Evolutionary conservation across 139 green algal species (phyloP), one percentile per base, ranked within the genome.

Genomic region (Coelastrella sp.): DNA sequence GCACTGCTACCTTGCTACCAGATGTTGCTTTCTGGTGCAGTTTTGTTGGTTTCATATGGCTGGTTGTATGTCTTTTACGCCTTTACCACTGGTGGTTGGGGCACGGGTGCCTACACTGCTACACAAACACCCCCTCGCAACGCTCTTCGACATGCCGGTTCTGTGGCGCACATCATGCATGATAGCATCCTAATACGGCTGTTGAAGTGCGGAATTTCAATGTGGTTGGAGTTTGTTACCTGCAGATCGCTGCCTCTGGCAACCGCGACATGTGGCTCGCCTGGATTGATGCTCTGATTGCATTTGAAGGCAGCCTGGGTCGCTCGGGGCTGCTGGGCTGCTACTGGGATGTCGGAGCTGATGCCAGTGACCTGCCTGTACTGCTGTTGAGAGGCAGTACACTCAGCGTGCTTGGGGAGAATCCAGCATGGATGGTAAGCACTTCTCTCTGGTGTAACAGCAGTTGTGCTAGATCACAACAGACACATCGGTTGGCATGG

Each of bases 401-500:
- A 22, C 84, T 89, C 32, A 83, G 56, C 20, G 84, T 89, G 71
- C 65, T 89, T 47, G 84, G 84, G 47, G 84, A 89, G 84, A 58
- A 89, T n/a, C 84, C 71, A 19, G 71, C 71, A 4, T 89, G 84
- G 84, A 79, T 89, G 84, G 84, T 89, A n/a, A 78, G 82, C 22
- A 47, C 32, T 47, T 47, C 32, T 47, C 32, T 47, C 32, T 47
- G 32, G 32, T 47, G 32, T 47, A 47, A 47, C 32, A 47, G 32
- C 32, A 47, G 32, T 47, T 47, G 32, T 47, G 32, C 32, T 47
- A 47, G 32, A 47, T 47, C 32, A 47, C 32, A 47, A 1, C 32
- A 47, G 32, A 47, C 32, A 47, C 32, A 47, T 47, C 32, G 0
- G 32, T 47, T 47, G 32, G 32, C 32, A 47, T 47, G 32, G 32